Base-by-base conservation (phyloP, 257 asterid genomes). In the Fraxinus anomala region DNA sequence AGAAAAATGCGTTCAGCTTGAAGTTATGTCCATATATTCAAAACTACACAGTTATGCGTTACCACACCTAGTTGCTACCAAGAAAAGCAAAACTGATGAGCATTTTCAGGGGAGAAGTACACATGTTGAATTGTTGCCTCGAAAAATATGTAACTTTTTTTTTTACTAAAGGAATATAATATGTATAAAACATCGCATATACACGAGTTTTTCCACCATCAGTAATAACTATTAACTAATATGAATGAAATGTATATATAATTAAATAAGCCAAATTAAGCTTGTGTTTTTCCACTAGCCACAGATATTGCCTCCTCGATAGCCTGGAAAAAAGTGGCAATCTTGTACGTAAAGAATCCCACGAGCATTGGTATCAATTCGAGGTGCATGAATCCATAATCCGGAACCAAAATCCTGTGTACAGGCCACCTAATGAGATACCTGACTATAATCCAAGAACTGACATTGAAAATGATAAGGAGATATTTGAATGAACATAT, bases 341-440 rank as follows among this genome's bases (percentile, higher is more conserved):
- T 90, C 95, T 94, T 94, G 91, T 92, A 94, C 10, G 99, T 94
- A 87, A 94, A 92, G 80, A 94, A 92, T 72, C 99, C 99, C 40
- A 94, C 95, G 5, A 94, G 90, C 95, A 94, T 91, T 13, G 99
- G 99, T 49, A 94, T 94, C 91, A 94, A 80, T 42, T 94, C 90
- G 19, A 94, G 97, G 76, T 86, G 96, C 86, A 94, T 73, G n/a
- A 94, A 79, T 77, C 99, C 99, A 77, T 94, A 90, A 0, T 94
- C 95, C 13, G 97, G 97, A 40, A 88, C 97, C 69, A 94, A 71
- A 79, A 92, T 92, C 89, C 99, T 94, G 89, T 17, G 1, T 37
- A 78, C 23, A 21, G 42, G 24, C 26, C 61, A 40, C 73, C 28
- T 7, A 3, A 54, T 72, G 36, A 44, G 65, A 63, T 26, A 24